A percentile compares a stretch with the other conserved stretches of the same genome.
Evolutionary conservation across 1,139 yeast species (phyloP).

Genomic region (Saccharomyces hybrid): DNA sequence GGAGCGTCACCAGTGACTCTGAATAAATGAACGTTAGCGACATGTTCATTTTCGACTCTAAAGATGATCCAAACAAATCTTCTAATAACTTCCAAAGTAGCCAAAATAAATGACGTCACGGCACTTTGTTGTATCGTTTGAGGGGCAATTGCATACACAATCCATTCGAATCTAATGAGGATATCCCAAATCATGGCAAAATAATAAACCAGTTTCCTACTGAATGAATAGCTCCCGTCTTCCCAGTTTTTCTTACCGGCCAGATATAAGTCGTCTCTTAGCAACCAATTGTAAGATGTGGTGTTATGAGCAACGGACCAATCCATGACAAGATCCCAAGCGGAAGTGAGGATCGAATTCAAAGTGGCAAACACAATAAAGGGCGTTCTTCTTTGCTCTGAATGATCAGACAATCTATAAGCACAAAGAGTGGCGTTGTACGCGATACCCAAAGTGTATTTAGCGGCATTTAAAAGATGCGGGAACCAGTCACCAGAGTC

Average conservation of each 20-base stretch:
- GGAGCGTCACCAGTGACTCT: constrained; percentile 84
- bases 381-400: constrained; percentile 40
- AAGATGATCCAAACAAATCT: constrained; percentile 83
- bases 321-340: constrained; percentile 94
- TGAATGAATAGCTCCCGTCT: constrained; percentile 34
- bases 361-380: constrained; percentile 68
- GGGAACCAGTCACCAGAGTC: constrained; percentile 97
- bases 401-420: constrained; percentile 47
- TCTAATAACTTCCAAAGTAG: constrained; percentile 71
- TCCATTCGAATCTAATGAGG: constrained; percentile 79
- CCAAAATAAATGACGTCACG: constrained; percentile 76
- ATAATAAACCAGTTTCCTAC: constrained; percentile 56
- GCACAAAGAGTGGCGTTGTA: constrained; percentile 73
- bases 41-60: constrained; percentile 94
- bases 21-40: constrained; percentile 74
- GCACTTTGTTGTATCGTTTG: constrained; percentile 82
- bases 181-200: constrained; percentile 66
- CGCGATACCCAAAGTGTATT: constrained; percentile 58
- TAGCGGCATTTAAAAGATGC: constrained; percentile 83
- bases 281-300: constrained; percentile 44
- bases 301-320: constrained; percentile 73
- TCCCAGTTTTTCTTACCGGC: constrained; percentile 33
- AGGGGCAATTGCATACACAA: constrained; percentile 66
- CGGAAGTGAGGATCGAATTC: constrained; percentile 59
- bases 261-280: constrained; percentile 57